These are phyloP conservation scores for Chenopodium quinoa DNA, from an alignment of 148 eudicot genomes.

Conservation along the genomic window DNA sequence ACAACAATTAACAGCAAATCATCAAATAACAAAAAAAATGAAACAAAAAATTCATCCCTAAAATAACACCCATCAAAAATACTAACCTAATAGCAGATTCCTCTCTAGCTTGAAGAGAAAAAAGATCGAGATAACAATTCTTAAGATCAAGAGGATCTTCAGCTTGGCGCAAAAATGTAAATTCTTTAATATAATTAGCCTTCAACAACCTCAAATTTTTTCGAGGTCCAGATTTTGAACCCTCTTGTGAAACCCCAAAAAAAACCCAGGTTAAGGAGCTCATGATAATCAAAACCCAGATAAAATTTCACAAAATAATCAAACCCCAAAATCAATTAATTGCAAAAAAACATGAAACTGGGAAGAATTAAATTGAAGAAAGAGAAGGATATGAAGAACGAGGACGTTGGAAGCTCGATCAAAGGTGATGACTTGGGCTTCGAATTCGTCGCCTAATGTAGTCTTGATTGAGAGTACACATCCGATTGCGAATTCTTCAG, in stretches of 20 bases:
- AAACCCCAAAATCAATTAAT: not conserved
- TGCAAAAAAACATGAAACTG: not conserved
- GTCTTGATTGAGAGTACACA: slow-evolving; percentile 81
- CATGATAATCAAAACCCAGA: slow-evolving; percentile 10
- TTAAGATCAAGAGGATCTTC: slow-evolving; percentile 78
- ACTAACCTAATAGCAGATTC: slow-evolving; percentile 79
- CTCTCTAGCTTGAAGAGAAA: slow-evolving; percentile 68
- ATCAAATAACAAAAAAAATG: not conserved
- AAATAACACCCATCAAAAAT: not conserved
- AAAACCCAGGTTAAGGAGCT: slow-evolving; percentile 43
- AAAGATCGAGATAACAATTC: slow-evolving; percentile 71
- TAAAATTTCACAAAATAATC: not conserved
- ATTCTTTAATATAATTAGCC: slow-evolving; percentile 73
- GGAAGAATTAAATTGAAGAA: not conserved
- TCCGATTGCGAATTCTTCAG: slow-evolving; percentile 72
- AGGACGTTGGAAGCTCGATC: slow-evolving; percentile 77
- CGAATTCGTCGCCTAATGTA: slow-evolving; percentile 85
- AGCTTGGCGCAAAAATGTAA: slow-evolving; percentile 58
- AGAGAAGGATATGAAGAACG: slow-evolving; percentile 82
- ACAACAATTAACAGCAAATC: slow-evolving; percentile 3
- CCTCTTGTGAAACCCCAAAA: slow-evolving; percentile 52
- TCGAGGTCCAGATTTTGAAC: slow-evolving; percentile 55
- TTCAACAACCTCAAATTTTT: slow-evolving; percentile 78
- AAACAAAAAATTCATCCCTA: not conserved
- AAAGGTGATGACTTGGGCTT: slow-evolving; percentile 77